Conservation (phyloP, 768 basidiomycete genomes). For the Leccinum obscurum region DNA sequence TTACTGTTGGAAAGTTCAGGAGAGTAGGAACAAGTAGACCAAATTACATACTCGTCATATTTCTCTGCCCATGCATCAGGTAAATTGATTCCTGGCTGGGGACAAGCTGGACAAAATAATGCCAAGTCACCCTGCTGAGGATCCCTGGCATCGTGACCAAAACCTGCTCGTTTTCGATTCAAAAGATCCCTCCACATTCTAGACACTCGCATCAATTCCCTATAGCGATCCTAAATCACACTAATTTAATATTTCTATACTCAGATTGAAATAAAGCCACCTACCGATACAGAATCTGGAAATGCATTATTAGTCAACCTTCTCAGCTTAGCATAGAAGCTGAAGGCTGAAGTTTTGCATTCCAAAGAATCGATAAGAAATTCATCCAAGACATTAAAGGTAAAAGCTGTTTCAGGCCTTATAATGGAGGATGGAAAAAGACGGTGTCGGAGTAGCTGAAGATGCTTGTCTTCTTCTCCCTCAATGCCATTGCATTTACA, state of each 20-base stretch:
- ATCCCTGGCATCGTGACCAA: neutral
- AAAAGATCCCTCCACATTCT: neutral
- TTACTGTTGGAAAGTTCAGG: neutral
- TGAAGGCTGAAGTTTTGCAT: conserved; percentile 8
- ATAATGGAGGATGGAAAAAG: conserved; percentile 10
- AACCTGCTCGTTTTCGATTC: neutral
- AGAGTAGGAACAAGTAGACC: neutral
- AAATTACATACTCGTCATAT: neutral
- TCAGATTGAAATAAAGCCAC: neutral
- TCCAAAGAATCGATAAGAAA: conserved; percentile 22
- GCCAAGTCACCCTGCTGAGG: neutral
- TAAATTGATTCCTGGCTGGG: neutral
- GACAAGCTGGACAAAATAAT: neutral
- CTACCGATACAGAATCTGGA: neutral
- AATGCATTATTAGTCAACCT: neutral
- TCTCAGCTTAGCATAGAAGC: neutral
- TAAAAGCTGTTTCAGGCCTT: conserved; percentile 20
- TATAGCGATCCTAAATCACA: neutral
- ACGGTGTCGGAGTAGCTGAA: neutral
- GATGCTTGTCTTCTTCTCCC: neutral
- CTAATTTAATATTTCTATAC: neutral
- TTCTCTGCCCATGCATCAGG: neutral
- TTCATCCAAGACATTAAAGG: conserved; percentile 22
- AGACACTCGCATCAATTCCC: neutral
- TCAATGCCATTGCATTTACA: neutral